phyloP scores from a whole-genome alignment of 75 land plant genomes.

The Larix kaempferi region DNA sequence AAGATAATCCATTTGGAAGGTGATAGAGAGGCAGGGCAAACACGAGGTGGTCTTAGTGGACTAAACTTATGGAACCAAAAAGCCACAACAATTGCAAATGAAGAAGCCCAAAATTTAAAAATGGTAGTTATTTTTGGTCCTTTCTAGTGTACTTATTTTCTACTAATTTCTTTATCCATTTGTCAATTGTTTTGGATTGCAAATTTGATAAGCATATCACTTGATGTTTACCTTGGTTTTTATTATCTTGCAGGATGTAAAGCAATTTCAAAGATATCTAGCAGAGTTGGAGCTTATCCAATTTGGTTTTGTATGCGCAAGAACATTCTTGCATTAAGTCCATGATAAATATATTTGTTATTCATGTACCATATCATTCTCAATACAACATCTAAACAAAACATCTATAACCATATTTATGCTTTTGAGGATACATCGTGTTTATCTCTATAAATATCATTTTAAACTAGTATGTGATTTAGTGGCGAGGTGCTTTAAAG shows the following conservation, averaged over 20 bases:
- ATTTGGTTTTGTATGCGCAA: conserved; percentile 25
- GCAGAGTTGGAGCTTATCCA: conserved; percentile 31
- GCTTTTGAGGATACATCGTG: background rate
- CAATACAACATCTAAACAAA: background rate
- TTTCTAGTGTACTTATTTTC: background rate
- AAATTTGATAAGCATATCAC: background rate
- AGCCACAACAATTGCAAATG: conserved; percentile 26
- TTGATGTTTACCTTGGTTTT: background rate
- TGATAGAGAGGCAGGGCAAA: conserved; percentile 18
- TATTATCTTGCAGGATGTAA: conserved; percentile 21
- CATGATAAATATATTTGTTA: background rate
- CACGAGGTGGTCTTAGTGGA: conserved; percentile 23
- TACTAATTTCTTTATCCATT: background rate
- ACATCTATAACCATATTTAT: background rate
- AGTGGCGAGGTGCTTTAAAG: too few species aligned
- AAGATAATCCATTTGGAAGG: conserved; percentile 31
- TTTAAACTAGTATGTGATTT: background rate
- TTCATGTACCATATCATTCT: background rate
- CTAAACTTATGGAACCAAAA: conserved; percentile 37
- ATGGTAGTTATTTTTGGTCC: conserved; percentile 12
- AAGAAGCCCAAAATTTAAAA: conserved; percentile 35
- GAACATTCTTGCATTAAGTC: conserved; percentile 26
- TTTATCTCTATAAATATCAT: background rate
- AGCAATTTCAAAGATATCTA: conserved; percentile 20
- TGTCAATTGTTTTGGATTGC: background rate